A percentile compares a stretch with the other conserved stretches of the same genome.
Evolutionary conservation across 2,329 filamentous ascomycete genomes (phyloP).

Genomic region (Xylaria sp.): DNA sequence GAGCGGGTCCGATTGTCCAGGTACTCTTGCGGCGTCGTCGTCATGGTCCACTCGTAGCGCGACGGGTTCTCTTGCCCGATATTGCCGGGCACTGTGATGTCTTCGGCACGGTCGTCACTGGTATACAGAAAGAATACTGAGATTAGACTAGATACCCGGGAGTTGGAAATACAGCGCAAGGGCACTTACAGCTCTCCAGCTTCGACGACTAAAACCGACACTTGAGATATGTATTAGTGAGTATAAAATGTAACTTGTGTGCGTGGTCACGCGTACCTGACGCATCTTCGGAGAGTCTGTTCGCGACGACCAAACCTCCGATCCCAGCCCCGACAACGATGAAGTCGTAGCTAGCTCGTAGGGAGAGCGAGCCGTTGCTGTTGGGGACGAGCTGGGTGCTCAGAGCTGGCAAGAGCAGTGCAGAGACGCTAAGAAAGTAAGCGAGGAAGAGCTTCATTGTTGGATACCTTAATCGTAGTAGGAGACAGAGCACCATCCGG

Average conservation of each 20-base stretch:
- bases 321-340: slow-evolving; percentile 47
- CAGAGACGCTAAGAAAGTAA: slow-evolving; percentile 9
- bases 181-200: slow-evolving; percentile 46
- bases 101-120: slow-evolving; percentile 46
- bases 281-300: slow-evolving; percentile 43
- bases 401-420: slow-evolving; percentile 34
- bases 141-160: slow-evolving; percentile 35
- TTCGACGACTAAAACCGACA: slow-evolving; percentile 47
- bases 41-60: slow-evolving; percentile 49
- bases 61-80: slow-evolving; percentile 42
- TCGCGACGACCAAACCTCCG: slow-evolving; percentile 46
- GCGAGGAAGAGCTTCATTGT: slow-evolving; percentile 19
- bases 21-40: slow-evolving; percentile 48
- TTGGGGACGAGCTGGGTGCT: slow-evolving; percentile 30
- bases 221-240: slow-evolving; percentile 36
- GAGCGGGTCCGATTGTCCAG: slow-evolving; percentile 51
- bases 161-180: not conserved
- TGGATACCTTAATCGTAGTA: too few relatives aligned
- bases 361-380: slow-evolving; percentile 30
- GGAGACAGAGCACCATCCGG: too few relatives aligned
- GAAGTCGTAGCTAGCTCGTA: slow-evolving; percentile 44
- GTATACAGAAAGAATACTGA: not conserved
- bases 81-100: slow-evolving; percentile 44
- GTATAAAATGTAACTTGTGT: not conserved
- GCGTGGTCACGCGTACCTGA: slow-evolving; percentile 33